These are phyloP conservation scores for Potentilla sterilis DNA, from an alignment of 306 rosid genomes.

Conservation along the genomic window DNA sequence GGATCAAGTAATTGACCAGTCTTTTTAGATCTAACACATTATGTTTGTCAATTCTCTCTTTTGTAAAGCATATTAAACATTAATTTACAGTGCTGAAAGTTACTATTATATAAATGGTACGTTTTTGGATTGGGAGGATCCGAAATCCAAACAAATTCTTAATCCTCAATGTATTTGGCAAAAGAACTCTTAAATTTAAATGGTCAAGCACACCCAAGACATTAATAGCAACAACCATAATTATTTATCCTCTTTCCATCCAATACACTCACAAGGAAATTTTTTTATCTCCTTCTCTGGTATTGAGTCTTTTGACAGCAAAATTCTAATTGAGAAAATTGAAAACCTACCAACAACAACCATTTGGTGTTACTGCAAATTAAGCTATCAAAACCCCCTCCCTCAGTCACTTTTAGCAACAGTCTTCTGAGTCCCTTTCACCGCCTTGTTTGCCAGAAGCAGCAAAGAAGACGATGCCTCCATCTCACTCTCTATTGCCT, in stretches of 20 bases:
- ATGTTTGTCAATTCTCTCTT: no score
- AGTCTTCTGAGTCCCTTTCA: background rate
- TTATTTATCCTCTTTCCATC: background rate
- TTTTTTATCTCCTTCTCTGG: background rate
- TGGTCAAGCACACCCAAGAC: background rate
- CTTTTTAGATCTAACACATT: no score
- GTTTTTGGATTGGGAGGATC: no score
- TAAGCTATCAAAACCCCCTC: background rate
- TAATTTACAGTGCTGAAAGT: no score
- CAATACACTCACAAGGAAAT: background rate
- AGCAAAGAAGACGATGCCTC: conserved; percentile 48
- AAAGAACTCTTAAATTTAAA: no score
- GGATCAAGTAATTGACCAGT: no score
- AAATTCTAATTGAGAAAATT: background rate
- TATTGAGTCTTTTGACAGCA: background rate
- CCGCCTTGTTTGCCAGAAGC: conserved; percentile 35
- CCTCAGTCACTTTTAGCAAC: conserved; percentile 22
- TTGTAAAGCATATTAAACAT: no score
- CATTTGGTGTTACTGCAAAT: background rate
- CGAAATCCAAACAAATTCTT: background rate
- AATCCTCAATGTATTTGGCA: background rate
- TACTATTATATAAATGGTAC: no score
- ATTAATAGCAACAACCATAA: background rate
- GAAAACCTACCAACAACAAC: background rate
- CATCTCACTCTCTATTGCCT: conserved; percentile 26